Base-by-base conservation (phyloP, 116 monocot genomes). In the Cymodocea nodosa region DNA sequence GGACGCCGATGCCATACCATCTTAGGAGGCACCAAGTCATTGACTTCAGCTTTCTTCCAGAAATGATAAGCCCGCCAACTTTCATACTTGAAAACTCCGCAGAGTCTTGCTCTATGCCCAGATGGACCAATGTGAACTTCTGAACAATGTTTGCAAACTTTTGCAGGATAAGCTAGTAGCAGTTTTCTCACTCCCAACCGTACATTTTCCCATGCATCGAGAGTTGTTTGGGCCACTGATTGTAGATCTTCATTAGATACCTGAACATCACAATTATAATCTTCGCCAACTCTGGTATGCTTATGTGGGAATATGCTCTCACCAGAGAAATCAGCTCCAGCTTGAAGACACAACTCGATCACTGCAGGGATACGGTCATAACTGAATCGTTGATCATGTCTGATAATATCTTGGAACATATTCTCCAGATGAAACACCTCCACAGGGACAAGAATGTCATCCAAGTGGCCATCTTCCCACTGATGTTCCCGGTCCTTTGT, bases 61-160 rank as follows among this genome's bases (percentile, higher is more conserved):
- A 76, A 73, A 65, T 97, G 97, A 23, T 68, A 62, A 4, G 88
- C 84, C 50, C 76, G 65, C 97, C 97, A 97, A 15, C 72, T 76
- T 71, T 97, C 88, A 22, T 60, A 71, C 50, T 85, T 85, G 53
- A 90, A 97, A n/a, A 97, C 67, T 30, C 97, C 97, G 70, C 97
- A 97, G 1, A 84, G 60, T 57, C 88, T 76, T 4, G 85, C 91
- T 64, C 85, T 91, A 60, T 97, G 84, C 44, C 91, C 91, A 4
- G 97, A 83, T 6, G 83, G 91, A n/a, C 97, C 97, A 36, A 91
- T 63, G 56, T 97, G 97, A 51, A 97, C 80, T 67, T 97, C 97
- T 10, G 85, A 81, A 49, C 97, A 97, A 59, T 88, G 66, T 67
- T 75, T 65, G 71, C 97, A 97, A 4, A 88, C 91, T 72, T 88